Evolutionary conservation across 2,329 filamentous ascomycete species (phyloP).

Genomic region (Paramyrothecium roridum): DNA sequence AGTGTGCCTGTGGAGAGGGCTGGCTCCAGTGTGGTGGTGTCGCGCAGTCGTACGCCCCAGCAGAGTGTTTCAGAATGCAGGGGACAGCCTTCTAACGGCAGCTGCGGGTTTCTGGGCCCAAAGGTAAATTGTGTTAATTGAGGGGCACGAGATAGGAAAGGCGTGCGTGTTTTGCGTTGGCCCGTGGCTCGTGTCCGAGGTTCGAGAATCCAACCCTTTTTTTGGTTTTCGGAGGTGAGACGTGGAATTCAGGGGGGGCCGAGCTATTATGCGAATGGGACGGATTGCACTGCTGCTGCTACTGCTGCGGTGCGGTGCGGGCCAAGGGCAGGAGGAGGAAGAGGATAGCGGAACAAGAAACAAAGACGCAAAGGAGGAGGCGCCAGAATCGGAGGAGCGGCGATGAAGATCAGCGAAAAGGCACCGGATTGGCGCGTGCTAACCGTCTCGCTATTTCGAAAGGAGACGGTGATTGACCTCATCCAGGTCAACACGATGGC

Average conservation of each 20-base stretch:
- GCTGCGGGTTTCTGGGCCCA: not conserved
- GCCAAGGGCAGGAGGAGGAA: not conserved
- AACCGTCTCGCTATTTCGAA: not conserved
- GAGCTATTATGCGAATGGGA: not conserved
- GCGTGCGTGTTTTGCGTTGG: not conserved
- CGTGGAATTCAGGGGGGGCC: not conserved
- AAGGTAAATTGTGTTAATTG: not conserved
- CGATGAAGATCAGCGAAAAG: not conserved
- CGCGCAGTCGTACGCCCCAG: not conserved
- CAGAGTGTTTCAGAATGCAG: not conserved
- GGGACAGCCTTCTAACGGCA: not conserved
- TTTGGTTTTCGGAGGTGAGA: not conserved
- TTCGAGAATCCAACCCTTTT: not conserved
- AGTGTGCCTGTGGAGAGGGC: not conserved
- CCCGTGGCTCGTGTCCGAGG: too few species aligned
- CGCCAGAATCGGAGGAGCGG: not conserved
- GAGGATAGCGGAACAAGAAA: not conserved
- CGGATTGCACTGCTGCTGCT: too few species aligned
- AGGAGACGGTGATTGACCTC: not conserved
- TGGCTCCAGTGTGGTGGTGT: not conserved
- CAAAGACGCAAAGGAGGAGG: not conserved
- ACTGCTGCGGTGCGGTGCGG: too few species aligned
- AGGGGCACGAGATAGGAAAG: not conserved
- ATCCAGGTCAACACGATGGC: not conserved
- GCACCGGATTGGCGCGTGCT: not conserved